These are phyloP conservation scores for Akebia trifoliata DNA, from an alignment of 164 flowering plant genomes.

Conservation along the genomic window DNA sequence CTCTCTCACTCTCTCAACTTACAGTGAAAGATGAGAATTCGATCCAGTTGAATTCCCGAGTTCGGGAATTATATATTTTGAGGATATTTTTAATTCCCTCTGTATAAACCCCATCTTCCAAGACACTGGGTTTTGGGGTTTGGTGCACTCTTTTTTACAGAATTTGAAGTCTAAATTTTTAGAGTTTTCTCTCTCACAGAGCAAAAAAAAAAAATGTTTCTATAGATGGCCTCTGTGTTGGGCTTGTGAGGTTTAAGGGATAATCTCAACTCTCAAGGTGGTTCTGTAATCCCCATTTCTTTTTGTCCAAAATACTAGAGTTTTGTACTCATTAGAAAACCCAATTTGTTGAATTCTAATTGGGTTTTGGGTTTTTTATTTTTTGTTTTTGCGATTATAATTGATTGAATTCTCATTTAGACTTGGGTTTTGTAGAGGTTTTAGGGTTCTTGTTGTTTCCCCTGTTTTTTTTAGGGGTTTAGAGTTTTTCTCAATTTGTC, in stretches of 20 bases:
- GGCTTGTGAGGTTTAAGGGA: background rate
- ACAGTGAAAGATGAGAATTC: conserved; percentile 5
- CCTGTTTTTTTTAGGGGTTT: conserved; percentile 4
- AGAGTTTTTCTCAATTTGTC: background rate
- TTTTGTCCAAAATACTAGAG: background rate
- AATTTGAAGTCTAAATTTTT: too few species aligned
- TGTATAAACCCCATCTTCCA: conserved; percentile 6
- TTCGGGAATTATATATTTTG: conserved; percentile 15
- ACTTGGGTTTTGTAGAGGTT: background rate
- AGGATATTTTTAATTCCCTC: conserved; percentile 11
- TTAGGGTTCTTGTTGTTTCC: conserved; percentile 2
- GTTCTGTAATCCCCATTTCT: background rate
- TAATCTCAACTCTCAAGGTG: background rate
- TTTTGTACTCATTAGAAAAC: background rate
- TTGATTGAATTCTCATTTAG: background rate
- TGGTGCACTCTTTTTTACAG: background rate
- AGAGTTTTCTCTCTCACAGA: too few species aligned
- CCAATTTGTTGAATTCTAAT: background rate
- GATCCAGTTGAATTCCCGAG: conserved; percentile 11
- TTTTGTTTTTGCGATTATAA: conserved; percentile 1
- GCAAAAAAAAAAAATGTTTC: too few species aligned
- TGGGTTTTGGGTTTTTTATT: conserved; percentile 8
- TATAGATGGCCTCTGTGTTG: background rate
- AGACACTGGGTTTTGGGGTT: background rate
- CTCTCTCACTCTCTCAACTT: conserved; percentile 1